These are phyloP conservation scores for Allium fistulosum DNA, from an alignment of 106 monocot species.

Conservation along the genomic window DNA sequence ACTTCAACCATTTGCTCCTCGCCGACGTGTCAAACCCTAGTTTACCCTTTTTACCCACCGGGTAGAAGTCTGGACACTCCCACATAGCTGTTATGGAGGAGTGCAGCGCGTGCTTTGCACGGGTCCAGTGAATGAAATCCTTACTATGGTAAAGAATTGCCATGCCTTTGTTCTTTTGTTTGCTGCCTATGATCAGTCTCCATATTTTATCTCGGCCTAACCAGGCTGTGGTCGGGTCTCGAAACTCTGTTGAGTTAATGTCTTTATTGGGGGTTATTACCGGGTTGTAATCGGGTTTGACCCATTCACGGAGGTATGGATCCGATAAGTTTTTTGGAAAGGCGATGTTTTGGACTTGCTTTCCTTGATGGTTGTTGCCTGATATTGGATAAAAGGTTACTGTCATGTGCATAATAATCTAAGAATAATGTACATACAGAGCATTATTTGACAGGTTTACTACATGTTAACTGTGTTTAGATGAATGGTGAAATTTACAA, in stretches of 20 bases:
- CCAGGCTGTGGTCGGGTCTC: constrained; percentile 87
- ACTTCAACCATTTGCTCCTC: constrained; percentile 10
- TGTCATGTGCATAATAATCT: too few relatives aligned
- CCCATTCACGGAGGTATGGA: constrained; percentile 62
- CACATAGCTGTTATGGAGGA: constrained; percentile 46
- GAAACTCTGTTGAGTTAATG: constrained; percentile 41
- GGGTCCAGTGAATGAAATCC: constrained; percentile 51
- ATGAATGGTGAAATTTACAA: too few relatives aligned
- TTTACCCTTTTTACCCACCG: constrained; percentile 21
- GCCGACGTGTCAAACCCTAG: constrained; percentile 30
- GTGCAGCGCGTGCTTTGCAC: constrained; percentile 43
- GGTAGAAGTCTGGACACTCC: constrained; percentile 87
- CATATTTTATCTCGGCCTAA: constrained; percentile 24
- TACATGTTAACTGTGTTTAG: too few relatives aligned
- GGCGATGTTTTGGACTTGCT: constrained; percentile 76
- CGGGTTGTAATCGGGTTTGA: constrained; percentile 76
- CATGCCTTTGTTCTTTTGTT: constrained; percentile 11
- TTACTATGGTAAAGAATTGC: constrained; percentile 46
- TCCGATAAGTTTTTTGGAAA: constrained; percentile 69
- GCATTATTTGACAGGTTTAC: too few relatives aligned
- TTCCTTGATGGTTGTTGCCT: background rate
- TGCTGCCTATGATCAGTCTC: constrained; percentile 39
- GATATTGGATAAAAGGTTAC: background rate
- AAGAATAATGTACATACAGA: too few relatives aligned
- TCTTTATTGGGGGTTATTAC: constrained; percentile 29